Base-by-base conservation (phyloP, 2,329 filamentous ascomycete genomes). In the Ceratocystis harringtonii region DNA sequence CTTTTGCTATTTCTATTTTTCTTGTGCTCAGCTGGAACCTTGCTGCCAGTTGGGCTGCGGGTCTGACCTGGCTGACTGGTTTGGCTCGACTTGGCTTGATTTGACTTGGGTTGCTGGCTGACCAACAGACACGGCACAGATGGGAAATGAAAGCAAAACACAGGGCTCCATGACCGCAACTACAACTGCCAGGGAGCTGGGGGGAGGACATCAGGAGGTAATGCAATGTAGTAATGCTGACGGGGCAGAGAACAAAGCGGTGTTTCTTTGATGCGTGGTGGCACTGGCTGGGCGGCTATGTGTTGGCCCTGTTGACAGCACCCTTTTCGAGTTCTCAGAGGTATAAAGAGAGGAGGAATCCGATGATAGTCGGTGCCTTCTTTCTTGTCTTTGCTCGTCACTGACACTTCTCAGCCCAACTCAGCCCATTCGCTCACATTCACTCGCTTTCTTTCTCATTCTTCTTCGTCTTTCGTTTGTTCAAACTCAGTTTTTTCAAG, bases 81-180 rank as follows among this genome's bases (percentile, higher is more conserved):
- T 41, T 41, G 36, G 12, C 15, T 41, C 3, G 36, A 41, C 10
- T 12, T 41, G 36, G 10, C 36, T 41, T 41, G 12, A 41, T 41
- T 41, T 41, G 36, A 41, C 36, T 41, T 41, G 36, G 10, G 36
- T 41, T 41, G 36, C 55, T 58, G 25, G 7, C 55, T 58, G 55
- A 36, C n/a, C n/a, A 5, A 30, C 55, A 58, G 36, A 41, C 36
- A 32, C 55, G 30, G 17, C 17, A n/a, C 17, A n/a, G 55, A 3
- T 19, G 58, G 44, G 43, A 65, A 65, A 65, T 65, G 45, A 65
- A 65, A 57, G 58, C 41, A 50, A 62, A 65, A 65, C 45, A 65
- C 32, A 22, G 62, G n/a, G 25, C 15, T 32, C 30, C 10, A 28
- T 55, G 62, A 1, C 62, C n/a, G 48, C 48, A 25, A 52, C 48